Evolutionary conservation across 2,329 filamentous ascomycete genomes (phyloP).

Genomic region (Cytospora piceae): DNA sequence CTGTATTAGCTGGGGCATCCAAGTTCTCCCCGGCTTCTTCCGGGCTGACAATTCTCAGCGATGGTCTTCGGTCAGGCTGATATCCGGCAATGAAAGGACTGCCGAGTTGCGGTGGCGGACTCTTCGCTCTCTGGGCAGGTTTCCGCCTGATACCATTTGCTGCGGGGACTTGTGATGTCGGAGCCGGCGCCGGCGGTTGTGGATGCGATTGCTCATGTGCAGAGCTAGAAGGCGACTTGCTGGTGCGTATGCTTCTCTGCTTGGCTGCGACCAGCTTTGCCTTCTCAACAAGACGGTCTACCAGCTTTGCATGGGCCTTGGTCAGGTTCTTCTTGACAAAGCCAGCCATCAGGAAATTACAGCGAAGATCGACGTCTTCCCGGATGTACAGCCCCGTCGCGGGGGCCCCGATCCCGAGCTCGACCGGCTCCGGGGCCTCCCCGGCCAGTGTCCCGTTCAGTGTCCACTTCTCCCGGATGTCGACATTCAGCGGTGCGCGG

Average conservation of each 20-base stretch:
- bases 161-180: constrained; percentile 2
- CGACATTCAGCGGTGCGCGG: constrained; percentile 79
- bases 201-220: constrained; percentile 3
- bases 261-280: constrained; percentile 43
- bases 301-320: constrained; percentile 72
- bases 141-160: background rate
- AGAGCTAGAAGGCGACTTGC: background rate
- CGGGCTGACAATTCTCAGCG: constrained; percentile 9
- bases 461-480: constrained; percentile 79
- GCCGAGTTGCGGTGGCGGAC: constrained; percentile 31
- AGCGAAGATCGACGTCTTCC: constrained; percentile 85
- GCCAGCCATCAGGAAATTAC: constrained; percentile 72
- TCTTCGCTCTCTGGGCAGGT: constrained; percentile 23
- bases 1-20: background rate
- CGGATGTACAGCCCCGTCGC: constrained; percentile 73
- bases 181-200: constrained; percentile 5
- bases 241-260: constrained; percentile 2
- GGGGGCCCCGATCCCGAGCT: constrained; percentile 69
- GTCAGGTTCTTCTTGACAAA: constrained; percentile 86
- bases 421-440: constrained; percentile 66
- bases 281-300: constrained; percentile 63
- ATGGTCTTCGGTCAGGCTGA: constrained; percentile 1
- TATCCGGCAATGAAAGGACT: constrained; percentile 15
- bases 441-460: constrained; percentile 73
- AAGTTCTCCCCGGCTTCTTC: background rate